A percentile compares a stretch with the other conserved stretches of the same genome.
Conservation (phyloP, 1,284 basidiomycete species). For the Cutaneotrichosporon curvatum region DNA sequence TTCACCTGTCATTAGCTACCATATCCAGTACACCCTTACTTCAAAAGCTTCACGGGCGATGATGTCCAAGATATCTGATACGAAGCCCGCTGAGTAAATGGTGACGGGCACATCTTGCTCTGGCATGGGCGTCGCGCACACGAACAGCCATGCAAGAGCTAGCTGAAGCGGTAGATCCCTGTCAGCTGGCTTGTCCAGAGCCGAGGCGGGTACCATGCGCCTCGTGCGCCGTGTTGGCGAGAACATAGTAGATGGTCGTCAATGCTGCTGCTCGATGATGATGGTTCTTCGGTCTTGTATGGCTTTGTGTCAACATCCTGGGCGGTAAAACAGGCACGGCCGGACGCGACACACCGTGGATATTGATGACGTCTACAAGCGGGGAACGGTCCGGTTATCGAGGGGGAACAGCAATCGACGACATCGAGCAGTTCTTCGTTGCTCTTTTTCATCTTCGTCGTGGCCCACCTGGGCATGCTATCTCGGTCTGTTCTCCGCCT, state of each 20-base stretch:
- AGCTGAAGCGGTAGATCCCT: constrained; percentile 25
- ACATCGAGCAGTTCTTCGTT: not conserved
- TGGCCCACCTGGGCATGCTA: constrained; percentile 2
- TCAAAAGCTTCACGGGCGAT: constrained; percentile 33
- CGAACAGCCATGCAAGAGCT: constrained; percentile 30
- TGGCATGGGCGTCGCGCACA: constrained; percentile 13
- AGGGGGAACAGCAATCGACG: too few species aligned
- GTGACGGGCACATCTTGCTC: constrained; percentile 19
- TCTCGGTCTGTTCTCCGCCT: not conserved
- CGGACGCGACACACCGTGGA: too few species aligned
- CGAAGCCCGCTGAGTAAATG: constrained; percentile 28
- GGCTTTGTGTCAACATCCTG: too few species aligned
- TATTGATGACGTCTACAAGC: too few species aligned
- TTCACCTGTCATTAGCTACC: constrained; percentile 20
- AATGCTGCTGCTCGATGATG: not conserved
- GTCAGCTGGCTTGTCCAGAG: constrained; percentile 1
- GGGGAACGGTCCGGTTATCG: too few species aligned
- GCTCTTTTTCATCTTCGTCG: too few species aligned
- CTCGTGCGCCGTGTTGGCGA: not conserved
- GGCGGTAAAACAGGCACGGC: too few species aligned
- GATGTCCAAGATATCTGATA: constrained; percentile 25
- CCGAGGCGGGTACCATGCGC: constrained; percentile 1
- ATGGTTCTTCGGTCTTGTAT: too few species aligned
- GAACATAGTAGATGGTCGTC: not conserved
- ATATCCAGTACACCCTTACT: constrained; percentile 14